phyloP scores from a whole-genome alignment of 345 rosid species.

The Pistacia integerrima region DNA sequence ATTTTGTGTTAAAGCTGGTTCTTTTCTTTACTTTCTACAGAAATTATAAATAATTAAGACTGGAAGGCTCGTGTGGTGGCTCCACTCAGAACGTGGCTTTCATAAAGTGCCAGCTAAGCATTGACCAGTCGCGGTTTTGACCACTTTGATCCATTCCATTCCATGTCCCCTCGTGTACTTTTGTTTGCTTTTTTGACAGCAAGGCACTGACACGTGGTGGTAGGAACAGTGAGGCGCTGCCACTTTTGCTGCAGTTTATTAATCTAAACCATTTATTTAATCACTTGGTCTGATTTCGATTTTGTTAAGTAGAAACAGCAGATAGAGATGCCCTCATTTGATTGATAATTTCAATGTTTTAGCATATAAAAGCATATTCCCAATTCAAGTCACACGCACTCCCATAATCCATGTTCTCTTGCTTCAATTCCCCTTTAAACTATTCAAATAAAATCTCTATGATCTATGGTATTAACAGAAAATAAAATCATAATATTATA shows the following conservation, averaged over 20 bases:
- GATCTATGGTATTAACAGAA: too few relatives aligned
- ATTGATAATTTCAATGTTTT: too few relatives aligned
- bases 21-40: too few relatives aligned
- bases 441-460: too few relatives aligned
- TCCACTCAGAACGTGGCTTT: background rate
- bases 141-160: conserved; percentile 7
- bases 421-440: too few relatives aligned
- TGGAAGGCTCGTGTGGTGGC: conserved; percentile 6
- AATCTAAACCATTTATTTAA: background rate
- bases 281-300: background rate
- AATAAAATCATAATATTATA: too few relatives aligned
- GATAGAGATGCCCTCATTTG: too few relatives aligned
- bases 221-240: conserved; percentile 6
- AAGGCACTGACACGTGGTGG: background rate
- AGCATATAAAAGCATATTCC: too few relatives aligned
- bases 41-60: background rate
- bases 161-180: background rate
- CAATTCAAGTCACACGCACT: too few relatives aligned
- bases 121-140: conserved; percentile 19
- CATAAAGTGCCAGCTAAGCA: conserved; percentile 16
- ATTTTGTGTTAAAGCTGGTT: too few relatives aligned
- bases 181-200: background rate
- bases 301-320: background rate
- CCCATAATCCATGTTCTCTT: too few relatives aligned
- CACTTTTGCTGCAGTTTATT: background rate